Percentiles rank a stretch among this genome's conserved stretches.
Conservation (phyloP, 768 basidiomycete genomes). For the Phallus indusiatus region DNA sequence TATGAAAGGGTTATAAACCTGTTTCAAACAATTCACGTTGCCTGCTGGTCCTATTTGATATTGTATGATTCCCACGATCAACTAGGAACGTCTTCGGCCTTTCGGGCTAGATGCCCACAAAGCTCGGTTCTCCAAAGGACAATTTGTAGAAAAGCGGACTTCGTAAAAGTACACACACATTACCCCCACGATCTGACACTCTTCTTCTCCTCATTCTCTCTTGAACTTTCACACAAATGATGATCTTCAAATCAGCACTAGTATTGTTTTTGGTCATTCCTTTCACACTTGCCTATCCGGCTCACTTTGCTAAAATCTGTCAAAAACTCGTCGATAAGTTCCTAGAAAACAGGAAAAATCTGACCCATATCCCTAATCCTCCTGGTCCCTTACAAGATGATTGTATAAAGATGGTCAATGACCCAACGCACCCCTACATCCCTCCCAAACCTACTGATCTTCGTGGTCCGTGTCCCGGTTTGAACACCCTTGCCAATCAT, state of each 20-base stretch:
- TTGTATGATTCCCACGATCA: no score
- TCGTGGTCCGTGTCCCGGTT: conserved; percentile 62
- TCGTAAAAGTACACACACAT: no score
- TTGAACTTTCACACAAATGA: no score
- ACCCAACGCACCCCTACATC: not conserved
- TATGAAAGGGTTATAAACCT: no score
- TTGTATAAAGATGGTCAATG: conserved; percentile 2
- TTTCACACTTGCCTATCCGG: not conserved
- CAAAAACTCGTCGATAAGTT: not conserved
- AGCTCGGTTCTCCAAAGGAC: no score
- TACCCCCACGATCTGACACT: no score
- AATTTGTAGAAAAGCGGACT: no score
- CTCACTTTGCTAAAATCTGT: not conserved
- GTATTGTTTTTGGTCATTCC: not conserved
- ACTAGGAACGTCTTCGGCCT: no score
- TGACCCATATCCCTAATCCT: not conserved
- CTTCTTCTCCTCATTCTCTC: no score
- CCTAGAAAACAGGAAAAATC: not conserved
- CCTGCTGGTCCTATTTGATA: no score
- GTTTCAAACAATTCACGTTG: no score
- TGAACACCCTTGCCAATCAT: conserved; percentile 70
- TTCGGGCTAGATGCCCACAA: no score
- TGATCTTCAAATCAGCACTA: not conserved
- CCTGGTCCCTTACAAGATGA: conserved; percentile 1
- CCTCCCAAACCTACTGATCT: not conserved